These are phyloP conservation scores for Salinomyces thailandicus DNA, from an alignment of 2,329 filamentous ascomycete species.

Conservation along the genomic window DNA sequence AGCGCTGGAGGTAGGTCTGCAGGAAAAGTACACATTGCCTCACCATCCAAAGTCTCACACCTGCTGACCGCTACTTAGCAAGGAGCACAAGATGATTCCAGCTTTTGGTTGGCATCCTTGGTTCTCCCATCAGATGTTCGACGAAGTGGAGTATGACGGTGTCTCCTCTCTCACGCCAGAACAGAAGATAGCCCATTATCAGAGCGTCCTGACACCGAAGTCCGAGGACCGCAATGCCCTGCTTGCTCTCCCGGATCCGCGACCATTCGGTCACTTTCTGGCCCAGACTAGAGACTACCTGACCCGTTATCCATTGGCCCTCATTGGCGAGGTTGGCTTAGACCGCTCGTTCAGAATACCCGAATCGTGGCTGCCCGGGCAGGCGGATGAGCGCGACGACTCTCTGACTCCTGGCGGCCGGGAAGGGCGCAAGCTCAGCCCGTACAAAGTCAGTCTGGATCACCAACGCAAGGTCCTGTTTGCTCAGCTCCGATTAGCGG, in stretches of 20 bases:
- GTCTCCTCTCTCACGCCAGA: conserved; percentile 29
- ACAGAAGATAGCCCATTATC: conserved; percentile 50
- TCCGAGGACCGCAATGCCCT: conserved; percentile 44
- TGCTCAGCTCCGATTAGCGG: conserved; percentile 62
- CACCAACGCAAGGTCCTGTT: conserved; percentile 59
- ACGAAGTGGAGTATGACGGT: conserved; percentile 38
- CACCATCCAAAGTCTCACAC: too few relatives aligned
- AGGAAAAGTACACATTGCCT: conserved; percentile 10
- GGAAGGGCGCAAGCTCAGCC: conserved; percentile 57
- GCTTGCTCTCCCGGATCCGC: conserved; percentile 48
- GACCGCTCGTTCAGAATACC: conserved; percentile 71
- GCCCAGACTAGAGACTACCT: conserved; percentile 47
- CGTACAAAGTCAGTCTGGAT: conserved; percentile 54
- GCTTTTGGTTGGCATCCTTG: conserved; percentile 85
- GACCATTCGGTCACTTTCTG: conserved; percentile 49
- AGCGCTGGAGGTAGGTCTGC: conserved; percentile 25
- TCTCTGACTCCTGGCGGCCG: conserved; percentile 57
- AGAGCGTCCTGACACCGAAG: conserved; percentile 49
- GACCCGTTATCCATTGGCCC: conserved; percentile 47
- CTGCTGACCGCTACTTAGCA: conserved; percentile 9
- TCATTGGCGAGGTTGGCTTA: conserved; percentile 68
- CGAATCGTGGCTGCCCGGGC: conserved; percentile 40
- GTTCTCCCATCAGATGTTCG: conserved; percentile 70
- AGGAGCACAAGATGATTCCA: conserved; percentile 46
- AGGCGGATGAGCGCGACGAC: conserved; percentile 34